Base-by-base conservation (phyloP, 192 early-diverging fungal genomes). In the Coemansia guatemalensis region DNA sequence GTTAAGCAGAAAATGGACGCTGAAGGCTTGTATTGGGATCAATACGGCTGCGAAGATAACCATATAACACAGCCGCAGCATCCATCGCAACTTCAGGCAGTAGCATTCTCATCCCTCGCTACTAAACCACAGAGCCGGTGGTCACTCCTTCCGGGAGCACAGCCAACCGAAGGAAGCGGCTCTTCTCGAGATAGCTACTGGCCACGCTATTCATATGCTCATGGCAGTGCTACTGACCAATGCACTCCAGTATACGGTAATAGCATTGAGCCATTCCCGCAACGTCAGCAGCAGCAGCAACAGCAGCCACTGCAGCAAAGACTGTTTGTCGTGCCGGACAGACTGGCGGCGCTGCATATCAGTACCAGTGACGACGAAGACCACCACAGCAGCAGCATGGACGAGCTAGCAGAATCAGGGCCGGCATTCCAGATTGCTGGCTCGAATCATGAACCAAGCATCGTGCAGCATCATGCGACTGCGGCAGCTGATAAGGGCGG, bases 161-260 rank as follows among this genome's bases (percentile, higher is more conserved):
- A 62, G 25, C 24, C 29, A 30, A 18, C 20, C 22, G 57, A 55
- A 11, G 55, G 39, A 12, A 56, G 33, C 33, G 56, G 41, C 23
- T 74, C 78, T 8, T 74, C 72, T 39, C 56, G 66, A 24, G 72
- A 71, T 60, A 81, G 78, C 62, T 81, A 81, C 65, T 81, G 78
- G 78, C 74, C 78, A 25, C 58, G 65, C 51, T 71, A 81, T 65
- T 30, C 70, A 29, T 51, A 35, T 25, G 35, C 32, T n/a, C 58
- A 53, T 49, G 18, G 18, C 20, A 39, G 56, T 21, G 41, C 35
- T 14, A 39, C 32, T 18, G 60, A 32, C 41, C 62, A 65, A 55
- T 20, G 62, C 14, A 68, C 68, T 47, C 75, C 67, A 24, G 26
- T 14, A 14, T 29, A n/a, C 33, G 30, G 55, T 32, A 17, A 23